Evolutionary conservation across 2,329 filamentous ascomycete genomes (phyloP).

Genomic region (Colletotrichum phormii): DNA sequence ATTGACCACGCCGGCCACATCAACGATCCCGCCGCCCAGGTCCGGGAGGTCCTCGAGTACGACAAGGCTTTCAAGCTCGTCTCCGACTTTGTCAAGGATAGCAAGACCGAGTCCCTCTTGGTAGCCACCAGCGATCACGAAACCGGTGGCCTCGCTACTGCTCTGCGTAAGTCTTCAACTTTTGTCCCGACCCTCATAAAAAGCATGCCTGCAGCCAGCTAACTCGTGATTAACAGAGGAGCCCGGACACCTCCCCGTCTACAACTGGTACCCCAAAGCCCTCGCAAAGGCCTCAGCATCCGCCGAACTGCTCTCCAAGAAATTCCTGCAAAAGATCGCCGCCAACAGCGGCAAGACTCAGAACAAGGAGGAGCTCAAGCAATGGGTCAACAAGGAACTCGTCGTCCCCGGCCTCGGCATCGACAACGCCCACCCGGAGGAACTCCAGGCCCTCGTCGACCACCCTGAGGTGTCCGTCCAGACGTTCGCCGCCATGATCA

Average conservation of each 20-base stretch:
- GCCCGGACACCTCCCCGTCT: constrained; percentile 64
- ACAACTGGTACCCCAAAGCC: constrained; percentile 84
- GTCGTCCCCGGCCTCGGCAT: constrained; percentile 81
- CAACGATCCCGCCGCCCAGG: constrained; percentile 86
- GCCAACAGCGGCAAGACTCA: constrained; percentile 42
- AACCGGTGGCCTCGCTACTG: constrained; percentile 87
- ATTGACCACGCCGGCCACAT: constrained; percentile 95
- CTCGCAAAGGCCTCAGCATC: constrained; percentile 83
- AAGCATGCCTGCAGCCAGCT: constrained; percentile 53
- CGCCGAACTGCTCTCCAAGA: constrained; percentile 74
- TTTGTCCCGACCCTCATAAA: background rate
- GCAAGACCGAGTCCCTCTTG: constrained; percentile 80
- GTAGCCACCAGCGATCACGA: constrained; percentile 96
- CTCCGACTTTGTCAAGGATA: constrained; percentile 83
- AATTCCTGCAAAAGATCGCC: constrained; percentile 71
- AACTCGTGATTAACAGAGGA: constrained; percentile 54
- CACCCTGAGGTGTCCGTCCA: constrained; percentile 64
- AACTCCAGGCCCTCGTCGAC: constrained; percentile 75
- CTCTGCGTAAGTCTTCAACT: constrained; percentile 70
- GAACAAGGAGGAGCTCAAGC: constrained; percentile 56
- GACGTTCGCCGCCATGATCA: constrained; percentile 86
- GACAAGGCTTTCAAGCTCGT: constrained; percentile 88
- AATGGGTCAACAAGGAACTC: constrained; percentile 77
- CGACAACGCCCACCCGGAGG: constrained; percentile 75
- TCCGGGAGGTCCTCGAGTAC: constrained; percentile 94